These are phyloP conservation scores for Amesomyces nigricolor DNA, from an alignment of 2,329 filamentous ascomycete species.

Conservation along the genomic window DNA sequence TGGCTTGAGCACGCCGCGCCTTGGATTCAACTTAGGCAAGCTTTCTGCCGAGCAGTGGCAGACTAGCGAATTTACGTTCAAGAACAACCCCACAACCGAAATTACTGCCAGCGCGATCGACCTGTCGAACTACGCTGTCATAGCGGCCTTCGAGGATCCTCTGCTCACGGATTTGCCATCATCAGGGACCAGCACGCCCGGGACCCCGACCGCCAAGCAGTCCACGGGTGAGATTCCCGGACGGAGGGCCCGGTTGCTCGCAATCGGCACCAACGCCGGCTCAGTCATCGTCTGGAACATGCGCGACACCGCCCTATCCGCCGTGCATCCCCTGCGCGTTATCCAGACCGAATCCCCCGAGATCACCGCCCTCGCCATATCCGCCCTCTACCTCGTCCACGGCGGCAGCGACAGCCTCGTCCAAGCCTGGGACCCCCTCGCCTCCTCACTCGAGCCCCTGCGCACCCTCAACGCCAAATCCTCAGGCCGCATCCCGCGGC, in stretches of 20 bases:
- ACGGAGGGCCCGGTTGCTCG: slow-evolving; percentile 73
- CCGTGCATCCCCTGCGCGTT: slow-evolving; percentile 65
- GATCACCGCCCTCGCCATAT: slow-evolving; percentile 75
- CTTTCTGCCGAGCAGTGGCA: slow-evolving; percentile 59
- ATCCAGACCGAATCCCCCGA: slow-evolving; percentile 89
- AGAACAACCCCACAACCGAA: slow-evolving; percentile 51
- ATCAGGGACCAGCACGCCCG: slow-evolving; percentile 46
- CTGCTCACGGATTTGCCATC: slow-evolving; percentile 47
- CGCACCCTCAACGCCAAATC: slow-evolving; percentile 83
- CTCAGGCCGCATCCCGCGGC: slow-evolving; percentile 73
- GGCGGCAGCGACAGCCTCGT: slow-evolving; percentile 93
- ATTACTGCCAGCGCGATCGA: slow-evolving; percentile 71
- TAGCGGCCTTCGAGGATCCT: slow-evolving; percentile 74
- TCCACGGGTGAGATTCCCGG: slow-evolving; percentile 65
- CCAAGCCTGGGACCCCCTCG: slow-evolving; percentile 94
- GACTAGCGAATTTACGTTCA: slow-evolving; percentile 55
- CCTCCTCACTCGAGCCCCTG: slow-evolving; percentile 70
- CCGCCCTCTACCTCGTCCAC: slow-evolving; percentile 82
- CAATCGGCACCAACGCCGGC: slow-evolving; percentile 73
- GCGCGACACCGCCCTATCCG: slow-evolving; percentile 56
- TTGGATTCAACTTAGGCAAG: slow-evolving; percentile 1
- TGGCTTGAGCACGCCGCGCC: slow-evolving; percentile 5
- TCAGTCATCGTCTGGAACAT: slow-evolving; percentile 80
- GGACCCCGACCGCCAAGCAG: slow-evolving; percentile 39
- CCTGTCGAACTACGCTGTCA: slow-evolving; percentile 62